Conservation (phyloP, 2,329 filamentous ascomycete species). For the Fusarium sterilihyphosum region DNA sequence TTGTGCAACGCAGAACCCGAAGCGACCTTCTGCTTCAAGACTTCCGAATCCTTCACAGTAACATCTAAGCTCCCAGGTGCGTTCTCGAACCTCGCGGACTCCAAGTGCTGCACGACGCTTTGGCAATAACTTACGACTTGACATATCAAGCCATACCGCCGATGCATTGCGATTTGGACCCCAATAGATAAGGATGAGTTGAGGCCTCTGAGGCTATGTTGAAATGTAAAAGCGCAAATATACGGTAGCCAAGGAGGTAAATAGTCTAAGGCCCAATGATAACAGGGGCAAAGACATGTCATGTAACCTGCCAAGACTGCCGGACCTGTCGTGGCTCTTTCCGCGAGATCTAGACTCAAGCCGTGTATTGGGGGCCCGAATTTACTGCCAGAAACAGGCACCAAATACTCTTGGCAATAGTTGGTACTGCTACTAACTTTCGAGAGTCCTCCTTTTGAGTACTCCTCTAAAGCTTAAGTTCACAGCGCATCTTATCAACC, state of each 20-base stretch:
- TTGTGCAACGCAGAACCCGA: fast-evolving
- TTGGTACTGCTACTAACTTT: too few species aligned
- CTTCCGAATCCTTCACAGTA: fast-evolving
- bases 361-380: background rate
- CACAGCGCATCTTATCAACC: too few species aligned
- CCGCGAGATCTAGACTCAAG: background rate
- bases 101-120: background rate
- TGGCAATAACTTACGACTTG: background rate
- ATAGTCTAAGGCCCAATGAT: background rate
- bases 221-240: background rate
- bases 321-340: background rate
- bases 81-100: background rate
- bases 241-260: background rate
- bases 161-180: background rate
- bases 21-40: background rate
- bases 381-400: fast-evolving
- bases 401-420: background rate
- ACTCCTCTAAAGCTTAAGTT: too few species aligned
- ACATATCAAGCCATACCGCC: background rate
- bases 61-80: fast-evolving
- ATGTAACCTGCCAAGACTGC: background rate
- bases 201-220: background rate
- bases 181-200: background rate
- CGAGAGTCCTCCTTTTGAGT: too few species aligned
- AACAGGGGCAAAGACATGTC: background rate